Conservation (phyloP, 495 filamentous ascomycete genomes). For the Jackrogersella minutella region DNA sequence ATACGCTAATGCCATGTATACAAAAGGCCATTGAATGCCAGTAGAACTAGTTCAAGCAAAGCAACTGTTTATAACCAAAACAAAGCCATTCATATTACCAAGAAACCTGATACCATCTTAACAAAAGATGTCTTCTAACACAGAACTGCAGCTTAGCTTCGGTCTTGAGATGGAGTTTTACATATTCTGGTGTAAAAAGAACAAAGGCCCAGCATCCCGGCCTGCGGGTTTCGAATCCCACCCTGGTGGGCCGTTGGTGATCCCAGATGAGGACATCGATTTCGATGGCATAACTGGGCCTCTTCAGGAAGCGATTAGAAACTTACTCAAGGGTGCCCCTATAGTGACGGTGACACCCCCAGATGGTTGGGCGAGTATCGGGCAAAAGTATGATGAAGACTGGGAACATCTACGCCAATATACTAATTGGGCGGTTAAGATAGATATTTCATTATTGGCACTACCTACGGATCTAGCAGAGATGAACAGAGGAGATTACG, state of each 20-base stretch:
- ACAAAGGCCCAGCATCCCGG: background rate
- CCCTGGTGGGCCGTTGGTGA: background rate
- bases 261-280: background rate
- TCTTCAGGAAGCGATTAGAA: background rate
- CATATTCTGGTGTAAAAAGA: background rate
- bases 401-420: background rate
- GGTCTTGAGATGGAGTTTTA: conserved; percentile 40
- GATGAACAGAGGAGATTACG: background rate
- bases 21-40: too few relatives aligned
- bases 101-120: background rate
- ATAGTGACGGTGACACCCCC: background rate
- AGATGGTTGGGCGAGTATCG: too few relatives aligned
- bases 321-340: background rate
- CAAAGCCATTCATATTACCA: too few relatives aligned
- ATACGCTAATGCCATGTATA: too few relatives aligned
- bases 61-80: too few relatives aligned
- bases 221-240: background rate
- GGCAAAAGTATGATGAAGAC: background rate
- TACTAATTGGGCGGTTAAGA: background rate
- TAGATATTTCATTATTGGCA: background rate
- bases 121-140: background rate
- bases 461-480: background rate
- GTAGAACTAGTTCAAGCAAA: too few relatives aligned
- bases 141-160: conserved; percentile 15
- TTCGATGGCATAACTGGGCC: background rate